Evolutionary conservation across 2,329 filamentous ascomycete genomes (phyloP).

Genomic region (Neofusicoccum cordaticola): DNA sequence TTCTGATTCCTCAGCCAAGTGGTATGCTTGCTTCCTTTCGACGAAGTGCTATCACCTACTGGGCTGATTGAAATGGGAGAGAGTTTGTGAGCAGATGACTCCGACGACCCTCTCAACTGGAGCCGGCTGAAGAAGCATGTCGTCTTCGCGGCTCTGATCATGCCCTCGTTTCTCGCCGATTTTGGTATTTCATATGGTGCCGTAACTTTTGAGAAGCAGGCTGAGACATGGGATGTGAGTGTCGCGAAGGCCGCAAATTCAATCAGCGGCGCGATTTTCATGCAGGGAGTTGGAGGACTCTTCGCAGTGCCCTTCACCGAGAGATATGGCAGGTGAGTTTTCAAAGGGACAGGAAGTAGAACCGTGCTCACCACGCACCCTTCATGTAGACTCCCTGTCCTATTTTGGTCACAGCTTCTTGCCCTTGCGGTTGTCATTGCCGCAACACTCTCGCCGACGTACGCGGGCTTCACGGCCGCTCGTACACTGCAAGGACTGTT

Average conservation of each 20-base stretch:
- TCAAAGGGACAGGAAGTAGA: too few relatives aligned
- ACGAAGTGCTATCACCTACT: too few relatives aligned
- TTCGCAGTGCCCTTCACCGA: conserved; percentile 31
- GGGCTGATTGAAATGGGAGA: too few relatives aligned
- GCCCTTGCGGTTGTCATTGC: conserved; percentile 21
- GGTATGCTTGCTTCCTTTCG: conserved; percentile 22
- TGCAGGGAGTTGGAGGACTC: conserved; percentile 23
- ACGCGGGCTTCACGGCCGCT: conserved; percentile 26
- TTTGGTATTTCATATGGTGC: conserved; percentile 23
- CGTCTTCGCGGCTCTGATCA: conserved; percentile 22
- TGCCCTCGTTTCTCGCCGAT: conserved; percentile 22
- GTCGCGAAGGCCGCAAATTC: conserved; percentile 34
- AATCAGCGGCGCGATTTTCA: conserved; percentile 31
- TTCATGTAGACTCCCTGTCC: conserved; percentile 22
- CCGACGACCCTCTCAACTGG: conserved; percentile 34
- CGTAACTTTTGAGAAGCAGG: conserved; percentile 16
- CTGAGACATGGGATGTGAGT: conserved; percentile 23
- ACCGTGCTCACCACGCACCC: background rate
- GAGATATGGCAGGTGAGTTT: conserved; percentile 37
- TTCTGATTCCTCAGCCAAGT: conserved; percentile 55
- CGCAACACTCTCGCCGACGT: conserved; percentile 21
- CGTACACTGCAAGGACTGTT: conserved; percentile 28
- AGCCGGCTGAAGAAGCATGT: conserved; percentile 26
- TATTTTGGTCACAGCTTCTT: conserved; percentile 29
- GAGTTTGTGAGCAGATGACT: conserved; percentile 17